These are phyloP conservation scores for Rhododendron ovatum DNA, from an alignment of 148 eudicot species.

Conservation along the genomic window DNA sequence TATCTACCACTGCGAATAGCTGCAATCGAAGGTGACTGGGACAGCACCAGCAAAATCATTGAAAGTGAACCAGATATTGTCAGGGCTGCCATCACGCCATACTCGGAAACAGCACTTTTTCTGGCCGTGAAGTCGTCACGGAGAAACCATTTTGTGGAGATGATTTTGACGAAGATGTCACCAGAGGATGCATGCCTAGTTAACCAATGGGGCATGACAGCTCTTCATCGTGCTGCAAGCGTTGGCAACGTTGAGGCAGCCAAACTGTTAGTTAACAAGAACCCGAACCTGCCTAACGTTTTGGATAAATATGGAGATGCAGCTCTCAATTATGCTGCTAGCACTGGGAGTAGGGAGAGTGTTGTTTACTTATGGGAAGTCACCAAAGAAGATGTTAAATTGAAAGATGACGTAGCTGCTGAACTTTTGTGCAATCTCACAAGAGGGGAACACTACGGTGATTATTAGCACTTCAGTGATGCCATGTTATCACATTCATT, in stretches of 20 bases:
- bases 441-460: neutral
- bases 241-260: neutral
- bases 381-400: neutral
- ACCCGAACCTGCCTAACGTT: neutral
- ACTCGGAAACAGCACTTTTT: neutral
- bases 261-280: conserved; percentile 1
- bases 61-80: neutral
- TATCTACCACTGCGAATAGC: neutral
- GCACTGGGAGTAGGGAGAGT: neutral
- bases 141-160: neutral
- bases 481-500: too few species aligned
- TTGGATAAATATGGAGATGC: neutral
- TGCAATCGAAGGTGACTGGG: neutral
- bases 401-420: neutral
- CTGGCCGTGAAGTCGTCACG: neutral
- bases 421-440: neutral
- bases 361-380: neutral
- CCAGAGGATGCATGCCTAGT: neutral
- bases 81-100: neutral
- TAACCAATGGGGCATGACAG: neutral
- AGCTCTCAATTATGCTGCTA: neutral
- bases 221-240: neutral
- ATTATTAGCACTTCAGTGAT: neutral
- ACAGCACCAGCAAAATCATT: neutral
- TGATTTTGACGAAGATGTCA: neutral